These are phyloP conservation scores for Mollisiaceae sp. DNA, from an alignment of 2,329 filamentous ascomycete genomes.

Conservation along the genomic window DNA sequence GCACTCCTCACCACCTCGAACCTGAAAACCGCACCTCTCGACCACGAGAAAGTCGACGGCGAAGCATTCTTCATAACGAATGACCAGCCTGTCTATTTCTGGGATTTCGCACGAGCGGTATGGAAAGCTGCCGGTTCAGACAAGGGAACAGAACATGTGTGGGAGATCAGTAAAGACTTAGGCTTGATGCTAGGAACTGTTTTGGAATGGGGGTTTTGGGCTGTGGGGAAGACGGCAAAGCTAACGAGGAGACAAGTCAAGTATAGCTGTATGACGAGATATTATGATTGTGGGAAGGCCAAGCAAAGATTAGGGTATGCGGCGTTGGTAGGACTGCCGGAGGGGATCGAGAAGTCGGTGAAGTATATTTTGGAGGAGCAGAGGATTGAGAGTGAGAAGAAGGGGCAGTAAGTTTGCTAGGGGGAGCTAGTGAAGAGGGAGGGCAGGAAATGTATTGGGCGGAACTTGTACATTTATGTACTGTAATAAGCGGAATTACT, in stretches of 20 bases:
- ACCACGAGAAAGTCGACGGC: conserved; percentile 78
- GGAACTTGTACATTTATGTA: conserved; percentile 2
- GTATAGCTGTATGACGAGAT: conserved; percentile 76
- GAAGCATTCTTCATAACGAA: conserved; percentile 93
- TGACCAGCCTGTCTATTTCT: conserved; percentile 86
- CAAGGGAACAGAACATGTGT: conserved; percentile 58
- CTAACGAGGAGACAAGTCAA: conserved; percentile 53
- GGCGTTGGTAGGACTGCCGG: conserved; percentile 69
- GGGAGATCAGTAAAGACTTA: conserved; percentile 57
- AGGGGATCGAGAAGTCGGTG: conserved; percentile 55
- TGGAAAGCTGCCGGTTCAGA: conserved; percentile 68
- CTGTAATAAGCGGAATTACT: conserved; percentile 5
- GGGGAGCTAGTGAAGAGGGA: neutral
- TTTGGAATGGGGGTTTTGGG: conserved; percentile 57
- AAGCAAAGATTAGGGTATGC: conserved; percentile 71
- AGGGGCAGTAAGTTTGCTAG: conserved; percentile 32
- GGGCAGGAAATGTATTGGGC: neutral
- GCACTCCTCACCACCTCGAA: conserved; percentile 49
- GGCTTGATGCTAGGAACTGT: conserved; percentile 57
- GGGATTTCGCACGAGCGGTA: conserved; percentile 82
- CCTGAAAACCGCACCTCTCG: conserved; percentile 61
- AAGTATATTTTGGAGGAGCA: conserved; percentile 36
- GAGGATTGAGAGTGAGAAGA: conserved; percentile 37
- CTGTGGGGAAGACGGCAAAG: conserved; percentile 58
- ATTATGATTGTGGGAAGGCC: conserved; percentile 79